These are phyloP conservation scores for Bipolaris zeicola DNA, from an alignment of 2,329 filamentous ascomycete species.

Conservation along the genomic window DNA sequence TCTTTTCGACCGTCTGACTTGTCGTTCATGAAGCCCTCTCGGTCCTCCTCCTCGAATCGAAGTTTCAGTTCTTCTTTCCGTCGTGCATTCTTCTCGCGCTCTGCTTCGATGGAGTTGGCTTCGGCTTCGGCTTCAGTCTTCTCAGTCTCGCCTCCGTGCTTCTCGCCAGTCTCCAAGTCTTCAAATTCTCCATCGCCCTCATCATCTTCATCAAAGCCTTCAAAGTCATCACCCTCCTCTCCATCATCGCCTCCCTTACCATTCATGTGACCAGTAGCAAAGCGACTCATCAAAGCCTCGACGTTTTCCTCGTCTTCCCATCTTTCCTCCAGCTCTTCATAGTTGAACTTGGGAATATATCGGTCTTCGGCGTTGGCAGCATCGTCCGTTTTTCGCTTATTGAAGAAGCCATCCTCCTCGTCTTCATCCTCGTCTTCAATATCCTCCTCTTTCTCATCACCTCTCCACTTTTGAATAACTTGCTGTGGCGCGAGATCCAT, in stretches of 20 bases:
- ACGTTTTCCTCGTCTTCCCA: slow-evolving; percentile 83
- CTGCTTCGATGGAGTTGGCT: slow-evolving; percentile 72
- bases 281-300: slow-evolving; percentile 73
- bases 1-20: slow-evolving; percentile 77
- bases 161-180: slow-evolving; percentile 80
- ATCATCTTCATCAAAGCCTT: slow-evolving; percentile 63
- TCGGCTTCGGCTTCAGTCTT: slow-evolving; percentile 51
- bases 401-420: slow-evolving; percentile 69
- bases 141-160: slow-evolving; percentile 52
- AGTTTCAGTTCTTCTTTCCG: slow-evolving; percentile 93
- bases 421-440: slow-evolving; percentile 64
- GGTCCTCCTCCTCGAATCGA: slow-evolving; percentile 95
- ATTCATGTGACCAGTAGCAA: slow-evolving; percentile 71
- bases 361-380: slow-evolving; percentile 70
- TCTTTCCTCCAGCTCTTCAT: slow-evolving; percentile 78
- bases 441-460: slow-evolving; percentile 61
- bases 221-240: slow-evolving; percentile 60
- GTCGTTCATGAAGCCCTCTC: slow-evolving; percentile 93
- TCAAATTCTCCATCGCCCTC: slow-evolving; percentile 81
- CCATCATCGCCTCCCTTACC: slow-evolving; percentile 42
- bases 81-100: slow-evolving; percentile 87
- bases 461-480: slow-evolving; percentile 79
- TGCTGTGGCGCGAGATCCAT: slow-evolving; percentile 74
- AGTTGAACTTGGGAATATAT: slow-evolving; percentile 77
- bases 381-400: slow-evolving; percentile 58